A percentile compares a stretch with the other conserved stretches of the same genome.
phyloP scores from a whole-genome alignment of 331 rosid genomes.

The Rhamnella rubrinervis region DNA sequence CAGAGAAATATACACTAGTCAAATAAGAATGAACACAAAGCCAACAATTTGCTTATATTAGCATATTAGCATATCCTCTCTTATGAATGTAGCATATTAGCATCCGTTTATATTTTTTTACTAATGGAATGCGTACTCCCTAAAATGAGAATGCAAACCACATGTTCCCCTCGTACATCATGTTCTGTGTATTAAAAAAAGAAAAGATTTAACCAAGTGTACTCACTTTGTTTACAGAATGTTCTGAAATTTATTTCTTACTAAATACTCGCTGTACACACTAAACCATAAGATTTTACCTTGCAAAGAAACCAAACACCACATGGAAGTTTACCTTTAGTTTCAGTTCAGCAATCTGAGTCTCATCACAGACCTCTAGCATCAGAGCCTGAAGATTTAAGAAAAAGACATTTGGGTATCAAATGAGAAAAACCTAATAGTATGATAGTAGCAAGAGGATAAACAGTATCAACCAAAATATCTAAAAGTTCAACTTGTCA shows the following conservation, averaged over 20 bases:
- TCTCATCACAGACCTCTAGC: slow-evolving; percentile 95
- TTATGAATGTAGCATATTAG: background rate
- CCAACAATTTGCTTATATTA: slow-evolving; percentile 1
- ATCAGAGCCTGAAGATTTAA: slow-evolving; percentile 66
- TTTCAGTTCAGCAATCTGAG: slow-evolving; percentile 93
- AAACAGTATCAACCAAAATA: slow-evolving; percentile 6
- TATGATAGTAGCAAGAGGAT: background rate
- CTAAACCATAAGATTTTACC: background rate
- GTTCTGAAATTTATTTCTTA: background rate
- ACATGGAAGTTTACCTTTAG: slow-evolving; percentile 68
- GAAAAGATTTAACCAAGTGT: background rate
- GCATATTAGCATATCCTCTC: background rate
- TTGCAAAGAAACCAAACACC: slow-evolving; percentile 3
- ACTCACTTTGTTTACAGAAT: background rate
- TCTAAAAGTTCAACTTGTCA: background rate
- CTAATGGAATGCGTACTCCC: background rate
- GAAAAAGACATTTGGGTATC: slow-evolving; percentile 20
- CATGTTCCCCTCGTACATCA: background rate
- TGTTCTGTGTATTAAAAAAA: background rate
- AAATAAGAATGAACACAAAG: slow-evolving; percentile 22
- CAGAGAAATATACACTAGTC: slow-evolving; percentile 17
- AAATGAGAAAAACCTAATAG: slow-evolving; percentile 17
- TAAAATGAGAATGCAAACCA: background rate
- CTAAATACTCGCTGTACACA: background rate
- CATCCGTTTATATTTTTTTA: background rate